Conservation (phyloP, 345 rosid species). For the Populus euphratica region DNA sequence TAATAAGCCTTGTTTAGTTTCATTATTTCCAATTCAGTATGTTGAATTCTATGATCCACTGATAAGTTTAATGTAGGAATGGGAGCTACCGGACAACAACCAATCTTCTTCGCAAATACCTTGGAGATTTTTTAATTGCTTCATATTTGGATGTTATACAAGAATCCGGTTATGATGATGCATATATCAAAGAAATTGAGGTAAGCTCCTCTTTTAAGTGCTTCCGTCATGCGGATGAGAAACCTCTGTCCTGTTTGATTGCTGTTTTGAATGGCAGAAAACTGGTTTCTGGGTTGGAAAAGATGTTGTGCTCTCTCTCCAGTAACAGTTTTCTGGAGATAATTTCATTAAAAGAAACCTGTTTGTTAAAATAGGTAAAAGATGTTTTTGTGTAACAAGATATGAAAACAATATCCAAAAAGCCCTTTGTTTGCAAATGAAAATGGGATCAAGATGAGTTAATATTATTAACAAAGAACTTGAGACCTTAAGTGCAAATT, state of each 20-base stretch:
- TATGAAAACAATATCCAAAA: no score
- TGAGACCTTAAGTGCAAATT: no score
- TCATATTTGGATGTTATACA: constrained; percentile 58
- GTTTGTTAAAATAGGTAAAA: background rate
- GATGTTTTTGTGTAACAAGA: no score
- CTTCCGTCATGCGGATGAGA: background rate
- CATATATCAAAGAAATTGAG: constrained; percentile 87
- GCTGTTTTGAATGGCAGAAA: background rate
- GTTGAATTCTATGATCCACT: constrained; percentile 6
- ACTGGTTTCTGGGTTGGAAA: background rate
- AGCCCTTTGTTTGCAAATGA: no score
- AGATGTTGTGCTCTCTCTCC: background rate
- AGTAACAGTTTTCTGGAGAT: background rate
- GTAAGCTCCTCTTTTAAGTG: constrained; percentile 29
- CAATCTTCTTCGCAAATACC: constrained; percentile 80
- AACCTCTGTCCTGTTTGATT: background rate
- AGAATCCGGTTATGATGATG: constrained; percentile 75
- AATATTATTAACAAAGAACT: no score
- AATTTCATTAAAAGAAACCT: background rate
- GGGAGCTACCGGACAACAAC: constrained; percentile 51
- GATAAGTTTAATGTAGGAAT: constrained; percentile 41
- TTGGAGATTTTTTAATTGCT: constrained; percentile 81
- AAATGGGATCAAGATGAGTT: no score
- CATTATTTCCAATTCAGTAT: background rate
- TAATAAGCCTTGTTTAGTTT: background rate